Base-by-base conservation (phyloP, 257 asterid genomes). In the Gynochthodes officinalis region DNA sequence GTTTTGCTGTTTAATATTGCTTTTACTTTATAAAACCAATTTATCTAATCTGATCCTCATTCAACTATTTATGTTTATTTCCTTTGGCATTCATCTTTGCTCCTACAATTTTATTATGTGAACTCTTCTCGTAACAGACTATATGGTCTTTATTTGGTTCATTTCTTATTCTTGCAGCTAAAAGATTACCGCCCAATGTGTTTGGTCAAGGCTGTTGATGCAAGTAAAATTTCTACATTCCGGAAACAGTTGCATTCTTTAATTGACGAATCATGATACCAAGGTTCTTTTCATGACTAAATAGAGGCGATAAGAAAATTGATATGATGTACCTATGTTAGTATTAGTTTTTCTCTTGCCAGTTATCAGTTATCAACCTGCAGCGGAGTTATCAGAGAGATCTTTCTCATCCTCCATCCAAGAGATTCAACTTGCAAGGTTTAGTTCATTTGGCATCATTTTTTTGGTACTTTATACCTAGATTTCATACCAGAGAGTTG, bases 201-300 rank as follows among this genome's bases (percentile, higher is more conserved):
- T 60, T 84, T 93, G 75, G 96, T 86, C 78, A 93, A 90, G 96
- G 89, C 80, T 65, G 75, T 90, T 58, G 96, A 90, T 55, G 87
- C 96, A 15, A 79, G 86, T 71, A 89, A 85, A 76, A 68, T 88
- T 40, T 58, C 82, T 11, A 46, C 42, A 59, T 93, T 93, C 82
- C 82, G 89, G 55, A 70, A 86, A 72, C 84, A 82, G 82, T 71
- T 93, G 84, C 87, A 78, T 68, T 73, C 84, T 21, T 73, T 87
- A 70, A 86, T 90, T 72, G 89, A 89, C 16, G 86, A 86, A 76
- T 58, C 68, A 43, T 82, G 83, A 85, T 37, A 28, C 30, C 39
- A 4, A 58, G 40, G 39, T 58, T 58, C 64, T 37, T 2, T 37
- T 4, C n/a, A n/a, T n/a, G n/a, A n/a, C n/a, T n/a, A n/a, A n/a